Base-by-base conservation (phyloP, 345 rosid genomes). In the Acer yangbiense region DNA sequence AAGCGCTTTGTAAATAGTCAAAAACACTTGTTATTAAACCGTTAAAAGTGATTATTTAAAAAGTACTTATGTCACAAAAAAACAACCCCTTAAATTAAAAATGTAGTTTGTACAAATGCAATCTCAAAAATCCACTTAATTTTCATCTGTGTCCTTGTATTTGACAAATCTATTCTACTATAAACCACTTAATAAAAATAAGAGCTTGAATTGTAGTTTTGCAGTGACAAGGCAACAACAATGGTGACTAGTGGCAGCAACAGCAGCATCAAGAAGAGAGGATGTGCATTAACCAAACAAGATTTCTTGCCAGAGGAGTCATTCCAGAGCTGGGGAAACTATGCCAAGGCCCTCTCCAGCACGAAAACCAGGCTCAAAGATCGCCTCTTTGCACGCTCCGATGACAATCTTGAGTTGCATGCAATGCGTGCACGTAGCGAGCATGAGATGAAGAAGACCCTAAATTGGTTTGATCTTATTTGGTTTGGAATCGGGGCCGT, bases 251-350 rank as follows among this genome's bases (percentile, higher is more conserved):
- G 46, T 39, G 76, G 44, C 18, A 66, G 25, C 48, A 73, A 55
- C 10, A 65, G 35, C 76, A 71, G 76, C 23, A 27, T 67, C 4
- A 81, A 79, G 54, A 84, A 69, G 61, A 79, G 86, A 58, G 60
- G 69, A 54, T 84, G 86, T 58, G 27, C 18, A 9, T 83, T 82
- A 72, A 82, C 11, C 41, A 88, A 88, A 64, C 78, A 79, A 46
- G 89, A 87, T 80, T 86, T 92, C 81, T 81, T 87, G 72, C 97
- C 94, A 1, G 92, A 89, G 60, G 85, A 90, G 70, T 90, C 97
- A 71, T 92, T 92, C 68, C 82, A 85, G 70, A 89, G 81, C 80
- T 92, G 86, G 82, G 71, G 71, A 44, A 86, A 71, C 66, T 91
- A 91, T 79, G 78, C 69, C 76, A 75, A 82, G 43, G 93, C 92